phyloP scores from a whole-genome alignment of 495 filamentous ascomycete species.

The Glonium stellatum region DNA sequence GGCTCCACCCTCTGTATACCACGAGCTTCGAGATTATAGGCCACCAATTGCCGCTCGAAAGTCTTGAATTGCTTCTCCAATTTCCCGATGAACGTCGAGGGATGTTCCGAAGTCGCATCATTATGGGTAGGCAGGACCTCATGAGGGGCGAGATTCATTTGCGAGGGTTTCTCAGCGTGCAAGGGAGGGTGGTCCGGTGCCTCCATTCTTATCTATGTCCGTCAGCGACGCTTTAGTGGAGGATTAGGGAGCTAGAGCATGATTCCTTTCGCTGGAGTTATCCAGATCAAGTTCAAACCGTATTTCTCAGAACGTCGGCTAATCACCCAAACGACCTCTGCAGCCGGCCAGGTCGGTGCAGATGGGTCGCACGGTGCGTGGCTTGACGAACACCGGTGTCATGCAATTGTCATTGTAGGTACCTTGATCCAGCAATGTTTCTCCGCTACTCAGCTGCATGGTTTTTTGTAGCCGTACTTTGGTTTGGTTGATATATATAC shows the following conservation, averaged over 20 bases:
- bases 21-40: constrained; percentile 52
- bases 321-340: background rate
- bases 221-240: constrained; percentile 14
- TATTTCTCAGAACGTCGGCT: constrained; percentile 31
- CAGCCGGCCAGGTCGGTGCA: background rate
- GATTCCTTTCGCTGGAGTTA: constrained; percentile 32
- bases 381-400: constrained; percentile 27
- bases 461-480: constrained; percentile 24
- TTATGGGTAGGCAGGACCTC: constrained; percentile 14
- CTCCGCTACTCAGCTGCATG: constrained; percentile 29
- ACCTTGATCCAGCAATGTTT: constrained; percentile 26
- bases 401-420: constrained; percentile 26
- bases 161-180: constrained; percentile 23
- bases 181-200: constrained; percentile 1
- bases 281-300: constrained; percentile 34
- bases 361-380: constrained; percentile 5
- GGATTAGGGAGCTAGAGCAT: constrained; percentile 22
- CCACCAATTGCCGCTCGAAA: constrained; percentile 31
- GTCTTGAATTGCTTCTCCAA: constrained; percentile 13
- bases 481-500: background rate
- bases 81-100: constrained; percentile 3
- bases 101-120: background rate
- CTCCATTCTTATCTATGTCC: constrained; percentile 15
- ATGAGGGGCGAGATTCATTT: constrained; percentile 11
- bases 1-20: constrained; percentile 61